A percentile compares a stretch with the other conserved stretches of the same genome.
phyloP scores from a whole-genome alignment of 2,329 filamentous ascomycete species.

The Remersonia thermophila region DNA sequence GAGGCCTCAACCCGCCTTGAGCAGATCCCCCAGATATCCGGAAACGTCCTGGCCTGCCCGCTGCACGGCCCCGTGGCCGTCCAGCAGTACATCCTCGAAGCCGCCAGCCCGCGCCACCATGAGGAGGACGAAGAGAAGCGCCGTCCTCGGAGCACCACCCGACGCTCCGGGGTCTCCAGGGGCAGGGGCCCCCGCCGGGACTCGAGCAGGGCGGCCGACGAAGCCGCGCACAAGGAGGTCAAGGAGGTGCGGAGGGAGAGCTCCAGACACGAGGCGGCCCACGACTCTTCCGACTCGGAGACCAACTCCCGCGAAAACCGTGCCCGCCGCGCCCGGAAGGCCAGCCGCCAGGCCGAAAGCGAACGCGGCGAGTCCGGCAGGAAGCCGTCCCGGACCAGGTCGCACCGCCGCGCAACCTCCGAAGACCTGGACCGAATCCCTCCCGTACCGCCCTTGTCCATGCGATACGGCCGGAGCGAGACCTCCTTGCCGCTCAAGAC shows the following conservation, averaged over 20 bases:
- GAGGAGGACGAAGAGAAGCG: not conserved
- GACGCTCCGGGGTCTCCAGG: slow-evolving; percentile 1
- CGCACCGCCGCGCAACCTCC: slow-evolving; percentile 7
- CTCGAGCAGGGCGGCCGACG: not conserved
- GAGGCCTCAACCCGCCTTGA: slow-evolving; percentile 12
- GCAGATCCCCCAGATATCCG: slow-evolving; percentile 13
- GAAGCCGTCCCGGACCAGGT: not conserved
- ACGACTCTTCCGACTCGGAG: slow-evolving; percentile 5
- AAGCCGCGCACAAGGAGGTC: not conserved
- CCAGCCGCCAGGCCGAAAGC: slow-evolving; percentile 1
- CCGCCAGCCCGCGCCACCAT: not conserved
- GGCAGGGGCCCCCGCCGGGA: not conserved
- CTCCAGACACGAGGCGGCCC: slow-evolving; percentile 1
- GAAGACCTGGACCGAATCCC: slow-evolving; percentile 5
- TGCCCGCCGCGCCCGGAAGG: not conserved
- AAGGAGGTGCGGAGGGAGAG: slow-evolving; percentile 1
- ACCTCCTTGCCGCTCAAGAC: slow-evolving; percentile 1
- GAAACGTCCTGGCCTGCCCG: slow-evolving; percentile 16
- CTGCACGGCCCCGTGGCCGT: slow-evolving; percentile 16
- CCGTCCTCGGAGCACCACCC: not conserved
- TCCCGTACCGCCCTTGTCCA: not conserved
- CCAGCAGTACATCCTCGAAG: slow-evolving; percentile 13
- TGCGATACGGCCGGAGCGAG: slow-evolving; percentile 6
- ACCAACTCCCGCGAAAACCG: not conserved
- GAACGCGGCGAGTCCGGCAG: not conserved